Percentiles rank a stretch among this genome's conserved stretches.
Conservation (phyloP, 345 rosid genomes). For the Lagerstroemia speciosa region DNA sequence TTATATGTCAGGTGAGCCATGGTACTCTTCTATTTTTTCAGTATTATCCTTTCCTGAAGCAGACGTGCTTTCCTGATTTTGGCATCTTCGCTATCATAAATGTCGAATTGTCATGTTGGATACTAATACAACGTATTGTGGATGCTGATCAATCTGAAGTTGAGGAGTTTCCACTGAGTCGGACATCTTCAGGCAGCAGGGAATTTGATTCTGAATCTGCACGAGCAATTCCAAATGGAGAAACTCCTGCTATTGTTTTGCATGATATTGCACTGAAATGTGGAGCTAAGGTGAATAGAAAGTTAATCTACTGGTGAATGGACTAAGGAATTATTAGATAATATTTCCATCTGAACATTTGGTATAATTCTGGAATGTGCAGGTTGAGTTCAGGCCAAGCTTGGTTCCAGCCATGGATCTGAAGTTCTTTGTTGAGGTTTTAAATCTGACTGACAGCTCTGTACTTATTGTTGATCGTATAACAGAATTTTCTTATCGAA, state of each 20-base stretch:
- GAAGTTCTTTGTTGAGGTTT: slow-evolving; percentile 83
- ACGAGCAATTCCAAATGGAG: slow-evolving; percentile 43
- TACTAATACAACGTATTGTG: neutral
- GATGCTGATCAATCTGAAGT: slow-evolving; percentile 31
- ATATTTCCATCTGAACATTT: neutral
- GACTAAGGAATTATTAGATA: slow-evolving; percentile 1
- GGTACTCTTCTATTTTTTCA: neutral
- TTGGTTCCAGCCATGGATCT: slow-evolving; percentile 60
- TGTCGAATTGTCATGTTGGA: neutral
- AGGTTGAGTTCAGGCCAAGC: slow-evolving; percentile 73
- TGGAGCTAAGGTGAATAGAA: slow-evolving; percentile 64
- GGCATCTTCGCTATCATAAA: neutral
- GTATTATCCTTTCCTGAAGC: neutral
- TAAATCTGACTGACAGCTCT: slow-evolving; percentile 2
- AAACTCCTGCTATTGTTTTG: slow-evolving; percentile 48
- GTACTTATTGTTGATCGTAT: neutral
- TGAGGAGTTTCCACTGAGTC: slow-evolving; percentile 46
- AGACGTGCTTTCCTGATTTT: neutral
- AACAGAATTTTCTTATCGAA: neutral
- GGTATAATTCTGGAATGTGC: slow-evolving; percentile 13
- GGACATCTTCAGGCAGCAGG: slow-evolving; percentile 51
- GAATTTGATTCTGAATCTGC: slow-evolving; percentile 59
- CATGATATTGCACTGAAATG: slow-evolving; percentile 76
- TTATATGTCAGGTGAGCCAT: slow-evolving; percentile 54
- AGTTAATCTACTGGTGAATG: neutral